Percentiles rank a stretch among this genome's conserved stretches.
Conservation (phyloP, 805 yeast species). For the Yarrowia sp. region DNA sequence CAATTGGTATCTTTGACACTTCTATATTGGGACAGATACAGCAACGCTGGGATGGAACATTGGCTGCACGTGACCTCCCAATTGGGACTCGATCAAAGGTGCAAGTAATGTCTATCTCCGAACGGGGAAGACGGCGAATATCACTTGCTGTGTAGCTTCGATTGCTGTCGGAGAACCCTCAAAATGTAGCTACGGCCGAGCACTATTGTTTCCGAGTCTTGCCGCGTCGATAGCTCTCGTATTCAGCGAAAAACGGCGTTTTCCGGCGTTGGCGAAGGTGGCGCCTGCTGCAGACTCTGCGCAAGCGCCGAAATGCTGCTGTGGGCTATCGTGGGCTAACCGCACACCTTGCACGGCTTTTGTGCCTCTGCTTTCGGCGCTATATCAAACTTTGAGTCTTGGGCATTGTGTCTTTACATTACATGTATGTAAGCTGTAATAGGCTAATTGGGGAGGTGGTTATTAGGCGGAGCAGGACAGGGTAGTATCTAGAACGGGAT, state of each 20-base stretch:
- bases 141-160: not conserved
- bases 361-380: not conserved
- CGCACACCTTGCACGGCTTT: not conserved
- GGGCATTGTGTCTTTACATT: not conserved
- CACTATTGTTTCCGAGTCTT: not conserved
- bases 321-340: not conserved
- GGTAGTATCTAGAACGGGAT: not conserved
- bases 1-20: too few relatives aligned
- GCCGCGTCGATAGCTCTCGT: not conserved
- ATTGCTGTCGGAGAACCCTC: not conserved
- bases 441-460: not conserved
- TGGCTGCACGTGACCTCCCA: too few relatives aligned
- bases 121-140: not conserved
- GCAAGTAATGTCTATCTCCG: constrained; percentile 4
- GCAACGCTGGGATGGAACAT: not conserved
- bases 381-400: not conserved
- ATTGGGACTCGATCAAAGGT: too few relatives aligned
- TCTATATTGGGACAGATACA: too few relatives aligned
- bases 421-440: not conserved
- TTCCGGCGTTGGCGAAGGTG: not conserved
- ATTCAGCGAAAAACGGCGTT: not conserved
- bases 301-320: not conserved
- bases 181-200: not conserved
- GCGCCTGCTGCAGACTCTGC: not conserved
- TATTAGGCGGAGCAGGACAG: not conserved